A percentile compares a stretch with the other conserved stretches of the same genome.
Evolutionary conservation across 1,284 basidiomycete genomes (phyloP).

Genomic region (Anthracocystis walkeri): DNA sequence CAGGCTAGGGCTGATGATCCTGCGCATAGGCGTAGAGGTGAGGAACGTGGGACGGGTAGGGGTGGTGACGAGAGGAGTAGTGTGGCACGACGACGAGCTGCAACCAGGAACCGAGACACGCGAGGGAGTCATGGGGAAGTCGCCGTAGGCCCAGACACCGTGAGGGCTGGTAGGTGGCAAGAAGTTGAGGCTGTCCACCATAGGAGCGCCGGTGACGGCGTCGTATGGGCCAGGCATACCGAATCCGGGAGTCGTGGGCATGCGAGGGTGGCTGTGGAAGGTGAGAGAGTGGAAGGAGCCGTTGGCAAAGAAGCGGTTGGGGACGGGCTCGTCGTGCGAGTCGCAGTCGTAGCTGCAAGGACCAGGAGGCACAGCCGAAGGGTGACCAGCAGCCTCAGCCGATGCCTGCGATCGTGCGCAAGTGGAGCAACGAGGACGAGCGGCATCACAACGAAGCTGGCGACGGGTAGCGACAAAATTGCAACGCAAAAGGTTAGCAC

Average conservation of each 20-base stretch:
- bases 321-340: constrained; percentile 42
- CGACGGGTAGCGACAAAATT: constrained; percentile 28
- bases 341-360: constrained; percentile 50
- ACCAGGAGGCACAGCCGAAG: constrained; percentile 49
- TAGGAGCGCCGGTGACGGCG: constrained; percentile 31
- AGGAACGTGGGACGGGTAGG: constrained; percentile 40
- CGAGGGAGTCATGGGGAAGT: constrained; percentile 52
- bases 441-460: constrained; percentile 54
- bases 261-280: constrained; percentile 51
- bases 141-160: constrained; percentile 49
- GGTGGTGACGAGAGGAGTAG: constrained; percentile 42
- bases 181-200: constrained; percentile 47
- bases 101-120: constrained; percentile 33
- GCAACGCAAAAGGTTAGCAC: constrained; percentile 14
- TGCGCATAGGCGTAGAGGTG: constrained; percentile 49
- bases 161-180: constrained; percentile 49
- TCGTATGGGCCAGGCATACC: constrained; percentile 36
- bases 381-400: constrained; percentile 53
- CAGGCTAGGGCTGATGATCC: constrained; percentile 53
- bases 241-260: constrained; percentile 45
- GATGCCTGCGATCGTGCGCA: constrained; percentile 54
- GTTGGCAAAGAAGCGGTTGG: constrained; percentile 51
- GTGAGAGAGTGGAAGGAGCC: constrained; percentile 55
- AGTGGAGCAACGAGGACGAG: constrained; percentile 53
- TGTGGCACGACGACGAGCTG: constrained; percentile 39